phyloP scores from a whole-genome alignment of 169 alveolate genomes.

The Eimeria tenella region DNA sequence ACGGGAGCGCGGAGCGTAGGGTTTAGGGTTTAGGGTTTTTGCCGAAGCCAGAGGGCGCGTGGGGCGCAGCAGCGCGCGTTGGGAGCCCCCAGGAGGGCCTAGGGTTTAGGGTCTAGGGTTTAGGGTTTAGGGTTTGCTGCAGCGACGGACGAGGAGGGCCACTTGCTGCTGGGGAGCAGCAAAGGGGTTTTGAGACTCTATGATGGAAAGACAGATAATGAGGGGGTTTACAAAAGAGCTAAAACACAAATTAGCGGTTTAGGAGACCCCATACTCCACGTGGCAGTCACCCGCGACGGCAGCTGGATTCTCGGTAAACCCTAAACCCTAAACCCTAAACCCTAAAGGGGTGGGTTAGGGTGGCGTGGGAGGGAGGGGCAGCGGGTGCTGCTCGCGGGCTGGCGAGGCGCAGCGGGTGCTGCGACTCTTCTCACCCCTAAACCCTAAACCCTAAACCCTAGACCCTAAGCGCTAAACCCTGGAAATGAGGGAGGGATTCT shows the following conservation, averaged over 20 bases:
- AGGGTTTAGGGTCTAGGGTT: conserved; percentile 14
- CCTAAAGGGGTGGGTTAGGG: neutral
- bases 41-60: no score
- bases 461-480: no score
- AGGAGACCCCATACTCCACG: conserved; percentile 79
- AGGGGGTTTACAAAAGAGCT: conserved; percentile 83
- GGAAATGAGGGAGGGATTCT: no score
- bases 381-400: no score
- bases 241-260: conserved; percentile 82
- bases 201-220: conserved; percentile 83
- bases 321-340: conserved; percentile 35
- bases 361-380: no score
- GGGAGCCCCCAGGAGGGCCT: neutral
- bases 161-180: conserved; percentile 82
- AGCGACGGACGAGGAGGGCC: conserved; percentile 84
- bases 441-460: no score
- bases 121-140: conserved; percentile 28
- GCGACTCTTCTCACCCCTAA: no score
- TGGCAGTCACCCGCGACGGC: conserved; percentile 87
- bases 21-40: no score
- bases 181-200: conserved; percentile 84
- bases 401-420: no score
- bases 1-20: no score
- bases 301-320: conserved; percentile 85
- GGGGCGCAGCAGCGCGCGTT: no score